Evolutionary conservation across 441 rosid species (phyloP).

Genomic region (Brassica balearica): DNA sequence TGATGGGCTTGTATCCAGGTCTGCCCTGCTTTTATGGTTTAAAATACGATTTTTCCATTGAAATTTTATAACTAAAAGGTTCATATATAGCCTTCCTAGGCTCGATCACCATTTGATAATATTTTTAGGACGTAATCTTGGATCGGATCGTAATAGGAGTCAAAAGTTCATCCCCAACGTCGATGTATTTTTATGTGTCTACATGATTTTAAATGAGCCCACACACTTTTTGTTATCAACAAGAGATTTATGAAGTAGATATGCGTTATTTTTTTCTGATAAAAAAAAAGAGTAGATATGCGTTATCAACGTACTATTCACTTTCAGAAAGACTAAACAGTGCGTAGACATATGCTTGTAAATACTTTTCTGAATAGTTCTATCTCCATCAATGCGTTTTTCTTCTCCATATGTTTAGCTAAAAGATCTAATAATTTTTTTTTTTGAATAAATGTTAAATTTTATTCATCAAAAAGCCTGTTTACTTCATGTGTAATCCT

Average conservation of each 20-base stretch:
- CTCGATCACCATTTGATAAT: too few relatives aligned
- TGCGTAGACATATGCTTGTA: neutral
- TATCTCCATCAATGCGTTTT: neutral
- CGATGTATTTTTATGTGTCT: neutral
- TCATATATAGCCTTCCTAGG: too few relatives aligned
- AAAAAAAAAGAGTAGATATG: neutral
- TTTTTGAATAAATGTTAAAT: too few relatives aligned
- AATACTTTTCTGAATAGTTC: neutral
- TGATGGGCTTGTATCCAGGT: too few relatives aligned
- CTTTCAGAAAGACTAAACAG: neutral
- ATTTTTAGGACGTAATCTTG: neutral
- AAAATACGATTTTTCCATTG: too few relatives aligned
- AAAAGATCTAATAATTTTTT: neutral
- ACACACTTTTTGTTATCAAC: neutral
- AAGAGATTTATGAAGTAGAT: neutral
- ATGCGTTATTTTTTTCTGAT: too few relatives aligned
- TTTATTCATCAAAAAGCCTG: too few relatives aligned
- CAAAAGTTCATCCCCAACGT: neutral
- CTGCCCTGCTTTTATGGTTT: too few relatives aligned
- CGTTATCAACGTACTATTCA: neutral
- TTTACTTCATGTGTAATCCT: too few relatives aligned
- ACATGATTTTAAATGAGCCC: neutral
- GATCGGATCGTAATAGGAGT: neutral
- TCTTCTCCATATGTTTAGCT: neutral
- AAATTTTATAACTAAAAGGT: too few relatives aligned